A percentile compares a stretch with the other conserved stretches of the same genome.
Evolutionary conservation across 495 filamentous ascomycete species (phyloP).

Genomic region (Neurospora sp.): DNA sequence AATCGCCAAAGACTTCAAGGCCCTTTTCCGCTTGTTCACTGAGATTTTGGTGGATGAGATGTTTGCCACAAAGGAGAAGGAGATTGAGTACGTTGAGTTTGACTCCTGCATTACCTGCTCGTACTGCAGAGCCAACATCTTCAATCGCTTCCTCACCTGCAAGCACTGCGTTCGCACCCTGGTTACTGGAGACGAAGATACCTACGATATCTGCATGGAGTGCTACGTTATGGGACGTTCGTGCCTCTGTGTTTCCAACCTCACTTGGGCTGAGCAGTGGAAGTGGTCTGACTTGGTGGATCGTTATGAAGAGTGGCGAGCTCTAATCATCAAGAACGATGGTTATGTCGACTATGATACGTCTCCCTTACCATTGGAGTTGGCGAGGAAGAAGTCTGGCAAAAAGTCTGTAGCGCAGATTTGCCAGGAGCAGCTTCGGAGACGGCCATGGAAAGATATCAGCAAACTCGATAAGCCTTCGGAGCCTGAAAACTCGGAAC

Average conservation of each 20-base stretch:
- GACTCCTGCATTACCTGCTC: conserved; percentile 90
- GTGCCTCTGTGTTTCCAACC: conserved; percentile 72
- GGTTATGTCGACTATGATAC: conserved; percentile 45
- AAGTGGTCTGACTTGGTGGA: conserved; percentile 64
- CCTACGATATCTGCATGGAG: conserved; percentile 94
- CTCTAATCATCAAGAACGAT: conserved; percentile 59
- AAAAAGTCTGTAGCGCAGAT: conserved; percentile 79
- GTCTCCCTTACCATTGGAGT: conserved; percentile 53
- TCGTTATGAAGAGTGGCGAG: conserved; percentile 76
- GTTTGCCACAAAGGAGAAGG: conserved; percentile 57
- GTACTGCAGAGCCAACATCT: conserved; percentile 92
- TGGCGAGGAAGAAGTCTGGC: conserved; percentile 49
- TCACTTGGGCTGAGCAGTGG: conserved; percentile 91
- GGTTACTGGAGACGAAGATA: conserved; percentile 56
- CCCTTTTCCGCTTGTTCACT: conserved; percentile 66
- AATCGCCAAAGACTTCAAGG: conserved; percentile 66
- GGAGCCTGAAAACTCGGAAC: conserved; percentile 35
- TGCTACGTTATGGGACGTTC: conserved; percentile 92
- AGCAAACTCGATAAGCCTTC: conserved; percentile 31
- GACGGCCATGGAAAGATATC: conserved; percentile 55
- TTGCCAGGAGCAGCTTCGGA: conserved; percentile 75
- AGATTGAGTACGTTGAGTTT: conserved; percentile 62
- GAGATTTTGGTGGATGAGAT: conserved; percentile 74
- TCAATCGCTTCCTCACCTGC: conserved; percentile 93
- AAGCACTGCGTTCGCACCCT: conserved; percentile 56